phyloP scores from a whole-genome alignment of 805 yeast species.

The Metschnikowia proteae region DNA sequence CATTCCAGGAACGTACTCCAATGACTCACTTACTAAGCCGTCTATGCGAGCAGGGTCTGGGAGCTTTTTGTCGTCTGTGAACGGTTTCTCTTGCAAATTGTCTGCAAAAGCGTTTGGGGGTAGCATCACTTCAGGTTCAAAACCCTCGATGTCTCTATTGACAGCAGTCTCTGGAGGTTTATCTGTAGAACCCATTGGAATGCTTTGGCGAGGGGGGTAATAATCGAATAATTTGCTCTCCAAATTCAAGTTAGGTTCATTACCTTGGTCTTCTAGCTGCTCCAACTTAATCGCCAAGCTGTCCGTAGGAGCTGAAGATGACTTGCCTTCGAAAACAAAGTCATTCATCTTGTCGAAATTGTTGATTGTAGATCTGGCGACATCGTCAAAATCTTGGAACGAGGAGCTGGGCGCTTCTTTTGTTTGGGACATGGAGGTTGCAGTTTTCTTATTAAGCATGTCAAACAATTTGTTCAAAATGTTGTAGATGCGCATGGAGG shows the following conservation, averaged over 20 bases:
- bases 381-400: conserved; percentile 15
- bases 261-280: neutral
- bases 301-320: neutral
- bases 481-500: conserved; percentile 77
- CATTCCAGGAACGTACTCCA: conserved; percentile 68
- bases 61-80: neutral
- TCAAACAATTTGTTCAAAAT: conserved; percentile 78
- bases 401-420: conserved; percentile 9
- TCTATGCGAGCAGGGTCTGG: conserved; percentile 1
- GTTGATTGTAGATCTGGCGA: conserved; percentile 23
- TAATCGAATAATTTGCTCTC: neutral
- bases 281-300: neutral
- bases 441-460: conserved; percentile 70
- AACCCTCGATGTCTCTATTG: neutral
- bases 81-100: neutral
- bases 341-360: conserved; percentile 30
- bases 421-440: conserved; percentile 32
- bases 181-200: neutral
- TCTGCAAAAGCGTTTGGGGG: neutral
- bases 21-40: conserved; percentile 7
- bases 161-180: neutral
- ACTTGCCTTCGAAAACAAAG: conserved; percentile 7
- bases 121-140: neutral
- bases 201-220: neutral
- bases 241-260: neutral